Evolutionary conservation across 441 rosid species (phyloP), one percentile per base, ranked within the genome.

Genomic region (Pelargonium exstipulatum): DNA sequence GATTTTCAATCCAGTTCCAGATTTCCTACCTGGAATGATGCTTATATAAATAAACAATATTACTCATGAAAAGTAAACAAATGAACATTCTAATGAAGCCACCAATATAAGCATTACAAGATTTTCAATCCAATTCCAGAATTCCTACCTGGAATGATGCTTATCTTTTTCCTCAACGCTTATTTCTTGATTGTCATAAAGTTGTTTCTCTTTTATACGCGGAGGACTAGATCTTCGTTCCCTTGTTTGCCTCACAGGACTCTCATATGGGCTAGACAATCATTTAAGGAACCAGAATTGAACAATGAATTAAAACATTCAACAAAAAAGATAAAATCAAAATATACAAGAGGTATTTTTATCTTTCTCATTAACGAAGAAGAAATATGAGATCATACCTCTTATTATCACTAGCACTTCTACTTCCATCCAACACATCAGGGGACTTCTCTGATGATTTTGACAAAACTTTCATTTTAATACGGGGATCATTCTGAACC

Each of bases 401-500:
- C 80, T 69, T 67, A 64, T 76, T 80, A 48, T 78, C 71, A 16
- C 67, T 72, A 37, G 67, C 53, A 74, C 74, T 73, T 62, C 64
- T 73, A 9, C 73, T 49, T n/a, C 7, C 57, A 49, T 73, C 63
- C 8, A 66, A 67, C 55, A 29, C 60, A 45, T 20, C 13, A 22
- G 82, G 74, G 62, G 86, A 80, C 63, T 74, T 72, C 61, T 73
- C 68, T 10, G 68, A 76, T 29, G 79, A 75, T 61, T 72, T 75
- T 14, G 86, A 82, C 22, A 67, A 67, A 12, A 67, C 69, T n/a
- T 74, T 46, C 29, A 29, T 64, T 73, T 45, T 71, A 24, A n/a
- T 60, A 20, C 14, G 68, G 29, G 61, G 66, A 75, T 76, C 69
- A 62, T 75, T 76, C 37, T 5, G 42, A 71, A 75, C 73, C 71